These are phyloP conservation scores for Candida sphagnicola DNA, from an alignment of 805 yeast genomes.

Conservation along the genomic window DNA sequence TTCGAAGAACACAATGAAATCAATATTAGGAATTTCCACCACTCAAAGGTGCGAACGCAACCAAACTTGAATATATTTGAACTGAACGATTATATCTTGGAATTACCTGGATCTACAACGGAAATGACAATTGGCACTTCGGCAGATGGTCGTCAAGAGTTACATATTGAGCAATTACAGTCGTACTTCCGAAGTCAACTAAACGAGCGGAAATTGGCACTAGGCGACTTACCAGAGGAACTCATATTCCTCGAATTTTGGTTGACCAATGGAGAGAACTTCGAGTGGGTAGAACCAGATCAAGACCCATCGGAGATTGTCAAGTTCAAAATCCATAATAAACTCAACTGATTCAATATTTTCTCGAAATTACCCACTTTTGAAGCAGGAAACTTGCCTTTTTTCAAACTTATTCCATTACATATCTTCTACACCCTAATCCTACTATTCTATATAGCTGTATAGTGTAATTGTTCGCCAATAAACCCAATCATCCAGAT, in stretches of 20 bases:
- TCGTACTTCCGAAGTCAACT: constrained; percentile 19
- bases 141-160: constrained; percentile 1
- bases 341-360: too few species aligned
- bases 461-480: too few species aligned
- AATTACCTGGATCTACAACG: constrained; percentile 11
- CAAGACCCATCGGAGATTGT: constrained; percentile 42
- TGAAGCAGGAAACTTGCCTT: too few species aligned
- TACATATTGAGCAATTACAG: constrained; percentile 11
- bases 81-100: constrained; percentile 21
- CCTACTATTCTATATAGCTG: too few species aligned
- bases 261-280: constrained; percentile 32
- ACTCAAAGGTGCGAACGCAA: constrained; percentile 20
- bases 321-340: constrained; percentile 11
- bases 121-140: constrained; percentile 1
- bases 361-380: neutral
- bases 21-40: constrained; percentile 37
- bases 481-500: too few species aligned
- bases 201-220: constrained; percentile 27
- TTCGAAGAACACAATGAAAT: constrained; percentile 42
- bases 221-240: constrained; percentile 35
- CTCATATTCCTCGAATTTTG: constrained; percentile 33
- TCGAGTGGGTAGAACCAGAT: constrained; percentile 43
- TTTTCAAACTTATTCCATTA: neutral
- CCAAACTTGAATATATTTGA: constrained; percentile 14
- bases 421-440: neutral